A percentile compares a stretch with the other conserved stretches of the same genome.
Evolutionary conservation across 2,329 filamentous ascomycete species (phyloP).

Genomic region (Colletotrichum sp.): DNA sequence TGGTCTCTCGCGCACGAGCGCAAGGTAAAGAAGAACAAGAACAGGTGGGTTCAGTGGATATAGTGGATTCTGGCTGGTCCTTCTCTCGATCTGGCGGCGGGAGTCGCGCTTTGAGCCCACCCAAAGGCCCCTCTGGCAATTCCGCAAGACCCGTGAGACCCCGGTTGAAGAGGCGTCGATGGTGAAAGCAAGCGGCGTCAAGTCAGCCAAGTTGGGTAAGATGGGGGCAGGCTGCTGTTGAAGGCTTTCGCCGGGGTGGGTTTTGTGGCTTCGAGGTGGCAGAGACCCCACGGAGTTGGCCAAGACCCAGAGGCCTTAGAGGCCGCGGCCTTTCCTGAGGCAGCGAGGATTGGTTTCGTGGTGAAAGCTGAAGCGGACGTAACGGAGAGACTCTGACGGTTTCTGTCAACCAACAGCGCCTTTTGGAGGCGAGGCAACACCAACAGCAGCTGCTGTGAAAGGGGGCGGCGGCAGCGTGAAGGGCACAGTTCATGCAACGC

Average conservation of each 20-base stretch:
- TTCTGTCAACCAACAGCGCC: not conserved
- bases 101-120: conserved; percentile 5
- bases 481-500: not conserved
- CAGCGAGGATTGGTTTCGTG: not conserved
- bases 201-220: not conserved
- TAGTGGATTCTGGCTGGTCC: not conserved
- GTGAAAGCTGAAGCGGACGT: not conserved
- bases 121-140: conserved; percentile 10
- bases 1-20: not conserved
- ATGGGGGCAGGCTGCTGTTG: not conserved
- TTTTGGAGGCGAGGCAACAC: not conserved
- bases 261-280: conserved; percentile 8
- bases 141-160: conserved; percentile 11
- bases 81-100: conserved; percentile 8
- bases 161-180: conserved; percentile 10
- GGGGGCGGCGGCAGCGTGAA: not conserved
- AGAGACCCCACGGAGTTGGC: not conserved
- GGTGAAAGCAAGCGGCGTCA: conserved; percentile 1
- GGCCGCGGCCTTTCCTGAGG: conserved; percentile 5
- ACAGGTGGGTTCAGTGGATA: conserved; percentile 4
- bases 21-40: conserved; percentile 10
- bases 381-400: not conserved
- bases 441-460: not conserved
- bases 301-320: not conserved
- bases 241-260: not conserved